phyloP scores from a whole-genome alignment of 768 basidiomycete genomes.

The Suillus plorans region DNA sequence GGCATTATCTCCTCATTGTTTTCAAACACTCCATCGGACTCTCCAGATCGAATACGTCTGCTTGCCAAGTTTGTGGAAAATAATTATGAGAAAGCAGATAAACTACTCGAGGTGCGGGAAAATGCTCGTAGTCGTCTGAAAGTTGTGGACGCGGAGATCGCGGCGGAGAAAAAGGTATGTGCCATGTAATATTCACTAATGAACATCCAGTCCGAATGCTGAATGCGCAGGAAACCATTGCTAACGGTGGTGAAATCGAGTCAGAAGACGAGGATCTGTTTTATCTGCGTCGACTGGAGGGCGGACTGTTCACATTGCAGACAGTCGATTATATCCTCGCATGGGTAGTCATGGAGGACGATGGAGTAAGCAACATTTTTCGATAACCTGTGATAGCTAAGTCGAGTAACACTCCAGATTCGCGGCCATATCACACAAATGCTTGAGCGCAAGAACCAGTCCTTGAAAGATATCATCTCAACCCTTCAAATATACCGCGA shows the following conservation, averaged over 20 bases:
- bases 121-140: constrained; percentile 60
- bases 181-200: constrained; percentile 1
- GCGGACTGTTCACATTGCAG: constrained; percentile 86
- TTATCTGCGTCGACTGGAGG: constrained; percentile 86
- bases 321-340: constrained; percentile 92
- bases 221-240: constrained; percentile 46
- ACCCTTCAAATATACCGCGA: constrained; percentile 72
- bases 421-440: constrained; percentile 74
- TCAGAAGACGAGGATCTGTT: constrained; percentile 70
- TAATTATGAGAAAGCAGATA: constrained; percentile 93
- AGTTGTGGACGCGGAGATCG: constrained; percentile 65
- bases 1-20: constrained; percentile 87
- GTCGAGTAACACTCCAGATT: constrained; percentile 48
- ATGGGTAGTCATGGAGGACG: constrained; percentile 98
- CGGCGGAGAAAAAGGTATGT: constrained; percentile 62
- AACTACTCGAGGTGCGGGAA: constrained; percentile 85
- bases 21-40: constrained; percentile 84
- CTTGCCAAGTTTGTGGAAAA: constrained; percentile 92
- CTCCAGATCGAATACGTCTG: constrained; percentile 74
- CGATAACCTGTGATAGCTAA: background rate
- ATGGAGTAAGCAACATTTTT: constrained; percentile 66
- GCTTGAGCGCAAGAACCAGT: constrained; percentile 70
- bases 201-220: background rate
- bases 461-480: constrained; percentile 66
- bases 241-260: constrained; percentile 55